Base-by-base conservation (phyloP, 345 rosid species). In the Arabis hirsuta region DNA sequence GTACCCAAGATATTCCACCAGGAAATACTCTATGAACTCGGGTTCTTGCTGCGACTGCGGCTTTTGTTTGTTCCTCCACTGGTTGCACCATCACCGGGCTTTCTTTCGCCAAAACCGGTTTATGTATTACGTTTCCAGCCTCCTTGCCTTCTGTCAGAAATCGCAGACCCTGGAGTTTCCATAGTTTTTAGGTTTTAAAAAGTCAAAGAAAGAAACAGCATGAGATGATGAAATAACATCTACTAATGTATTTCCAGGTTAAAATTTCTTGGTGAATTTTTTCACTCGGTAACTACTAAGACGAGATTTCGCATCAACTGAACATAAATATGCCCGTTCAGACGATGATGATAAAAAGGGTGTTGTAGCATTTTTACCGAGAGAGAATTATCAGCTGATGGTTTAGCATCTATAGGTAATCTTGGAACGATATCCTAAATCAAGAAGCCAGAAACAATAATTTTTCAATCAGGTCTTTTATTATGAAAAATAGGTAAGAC, bases 1-100 rank as follows among this genome's bases (percentile, higher is more conserved):
- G 69, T 19, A 77, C 78, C 85, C 87, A 82, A 72, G 97, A 85
- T 63, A 89, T 79, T 19, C 97, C 96, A 51, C 83, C 83, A 1
- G 84, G 81, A 76, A 78, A 90, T 43, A 90, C 73, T 80, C 95
- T 83, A 74, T 87, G 92, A 76, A 90, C 82, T 81, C 85, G 87
- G 50, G 74, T 79, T 73, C 67, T 83, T 16, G 71, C 19, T 24
- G 27, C 38, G 4, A 16, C 22, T 3, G 26, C 61, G 6, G 56
- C 26, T 55, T 76, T 76, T 57, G 76, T 7, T 26, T 65, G 64
- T 7, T 67, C 82, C 20, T 62, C 71, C 19, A 73, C 20, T 12
- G 64, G 44, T 73, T 55, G 76, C 41, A 63, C 73, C 16, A 70
- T 24, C 52, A 74, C 77, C 4, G 65, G 27, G 26, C 32, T 62